phyloP scores from a whole-genome alignment of 805 yeast genomes.

The Kuraishia borneana region DNA sequence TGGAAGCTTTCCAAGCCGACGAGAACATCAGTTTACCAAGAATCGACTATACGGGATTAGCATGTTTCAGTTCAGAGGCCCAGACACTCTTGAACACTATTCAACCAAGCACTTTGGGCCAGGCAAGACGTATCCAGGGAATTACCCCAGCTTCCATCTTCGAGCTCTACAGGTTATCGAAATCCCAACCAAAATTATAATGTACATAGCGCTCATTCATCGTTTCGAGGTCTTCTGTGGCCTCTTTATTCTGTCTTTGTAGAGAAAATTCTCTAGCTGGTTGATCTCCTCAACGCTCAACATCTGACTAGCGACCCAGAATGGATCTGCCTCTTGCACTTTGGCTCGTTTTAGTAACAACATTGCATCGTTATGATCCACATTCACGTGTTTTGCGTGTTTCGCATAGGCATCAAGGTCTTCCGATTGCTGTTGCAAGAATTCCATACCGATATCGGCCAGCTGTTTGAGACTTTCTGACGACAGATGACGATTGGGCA shows the following conservation, averaged over 20 bases:
- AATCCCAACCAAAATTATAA: too few species aligned
- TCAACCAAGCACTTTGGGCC: constrained; percentile 87
- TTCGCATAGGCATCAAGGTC: constrained; percentile 23
- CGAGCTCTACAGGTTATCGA: constrained; percentile 54
- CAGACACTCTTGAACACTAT: constrained; percentile 56
- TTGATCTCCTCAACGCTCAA: constrained; percentile 14
- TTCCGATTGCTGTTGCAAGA: constrained; percentile 20
- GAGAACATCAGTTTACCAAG: constrained; percentile 65
- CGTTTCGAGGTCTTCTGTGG: constrained; percentile 5
- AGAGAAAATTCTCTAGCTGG: constrained; percentile 14
- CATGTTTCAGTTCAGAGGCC: constrained; percentile 69
- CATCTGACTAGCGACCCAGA: constrained; percentile 6
- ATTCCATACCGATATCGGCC: constrained; percentile 21
- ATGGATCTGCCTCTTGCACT: constrained; percentile 1
- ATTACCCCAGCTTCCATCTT: constrained; percentile 89
- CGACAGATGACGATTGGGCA: constrained; percentile 11
- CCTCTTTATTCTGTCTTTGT: constrained; percentile 9
- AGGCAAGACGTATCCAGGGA: constrained; percentile 90
- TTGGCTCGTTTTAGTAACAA: constrained; percentile 20
- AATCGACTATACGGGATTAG: constrained; percentile 46
- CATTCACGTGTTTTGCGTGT: constrained; percentile 17
- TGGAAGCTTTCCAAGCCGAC: constrained; percentile 75
- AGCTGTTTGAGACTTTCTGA: constrained; percentile 14
- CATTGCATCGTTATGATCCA: constrained; percentile 21
- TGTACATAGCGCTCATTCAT: too few species aligned